These are phyloP conservation scores for Phytophthora quininea DNA, from an alignment of 352 stramenopile species.

Conservation along the genomic window DNA sequence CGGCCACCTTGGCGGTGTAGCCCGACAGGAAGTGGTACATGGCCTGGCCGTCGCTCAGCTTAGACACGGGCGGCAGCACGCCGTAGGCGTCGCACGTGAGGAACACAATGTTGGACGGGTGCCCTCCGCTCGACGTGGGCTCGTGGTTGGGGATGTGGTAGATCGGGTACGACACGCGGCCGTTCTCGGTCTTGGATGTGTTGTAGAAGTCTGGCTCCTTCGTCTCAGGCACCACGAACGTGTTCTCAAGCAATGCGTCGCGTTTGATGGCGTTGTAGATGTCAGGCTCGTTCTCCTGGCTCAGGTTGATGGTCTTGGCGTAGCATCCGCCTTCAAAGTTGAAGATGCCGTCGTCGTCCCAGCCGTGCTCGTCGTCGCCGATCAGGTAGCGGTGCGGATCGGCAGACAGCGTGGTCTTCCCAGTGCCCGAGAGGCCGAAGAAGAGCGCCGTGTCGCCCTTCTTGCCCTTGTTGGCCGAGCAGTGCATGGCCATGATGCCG, in stretches of 20 bases:
- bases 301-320: slow-evolving; percentile 99
- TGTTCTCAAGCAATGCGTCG: slow-evolving; percentile 98
- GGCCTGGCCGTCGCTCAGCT: slow-evolving; percentile 93
- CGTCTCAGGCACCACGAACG: slow-evolving; percentile 78
- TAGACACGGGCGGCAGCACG: slow-evolving; percentile 96
- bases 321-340: slow-evolving; percentile 99
- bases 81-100: slow-evolving; percentile 98
- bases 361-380: slow-evolving; percentile 95
- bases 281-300: slow-evolving; percentile 95
- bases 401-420: slow-evolving; percentile 93
- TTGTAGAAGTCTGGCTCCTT: slow-evolving; percentile 96
- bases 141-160: slow-evolving; percentile 98
- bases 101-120: slow-evolving; percentile 98
- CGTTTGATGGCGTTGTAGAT: slow-evolving; percentile 98
- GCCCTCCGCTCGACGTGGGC: slow-evolving; percentile 84
- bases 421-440: slow-evolving; percentile 94
- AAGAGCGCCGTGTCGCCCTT: slow-evolving; percentile 97
- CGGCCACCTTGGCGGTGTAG: slow-evolving; percentile 99
- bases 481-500: slow-evolving; percentile 98
- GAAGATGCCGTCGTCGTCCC: slow-evolving; percentile 98
- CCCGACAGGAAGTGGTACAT: slow-evolving; percentile 99
- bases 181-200: slow-evolving; percentile 97
- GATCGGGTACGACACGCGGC: slow-evolving; percentile 99
- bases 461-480: slow-evolving; percentile 97
- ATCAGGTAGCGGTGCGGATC: slow-evolving; percentile 88